phyloP scores from a whole-genome alignment of 805 yeast genomes.

The Saccharomycopsis lassenensis region DNA sequence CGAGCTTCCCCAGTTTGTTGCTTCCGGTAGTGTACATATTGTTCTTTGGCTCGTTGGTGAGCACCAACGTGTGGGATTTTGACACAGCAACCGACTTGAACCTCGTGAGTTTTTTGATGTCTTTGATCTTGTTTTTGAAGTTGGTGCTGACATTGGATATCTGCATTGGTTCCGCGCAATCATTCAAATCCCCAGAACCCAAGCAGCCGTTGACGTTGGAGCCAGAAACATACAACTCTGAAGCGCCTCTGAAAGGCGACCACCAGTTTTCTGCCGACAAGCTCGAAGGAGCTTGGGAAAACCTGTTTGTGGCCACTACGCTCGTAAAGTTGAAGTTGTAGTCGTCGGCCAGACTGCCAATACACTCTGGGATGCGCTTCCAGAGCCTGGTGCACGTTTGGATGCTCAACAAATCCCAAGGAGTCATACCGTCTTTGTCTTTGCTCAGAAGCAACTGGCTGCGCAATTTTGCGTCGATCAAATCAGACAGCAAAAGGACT shows the following conservation, averaged over 20 bases:
- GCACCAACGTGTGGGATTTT: slow-evolving; percentile 51
- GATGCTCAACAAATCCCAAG: slow-evolving; percentile 51
- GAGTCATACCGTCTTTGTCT: slow-evolving; percentile 64
- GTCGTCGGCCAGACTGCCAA: slow-evolving; percentile 17
- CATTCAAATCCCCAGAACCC: slow-evolving; percentile 55
- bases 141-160: slow-evolving; percentile 21
- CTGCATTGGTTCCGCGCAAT: slow-evolving; percentile 25
- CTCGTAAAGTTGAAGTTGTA: slow-evolving; percentile 1
- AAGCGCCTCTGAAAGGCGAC: slow-evolving; percentile 39
- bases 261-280: slow-evolving; percentile 27
- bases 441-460: slow-evolving; percentile 37
- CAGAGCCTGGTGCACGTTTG: slow-evolving; percentile 33
- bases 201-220: slow-evolving; percentile 50
- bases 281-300: slow-evolving; percentile 2
- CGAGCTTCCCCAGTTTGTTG: slow-evolving; percentile 63
- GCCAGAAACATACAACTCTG: slow-evolving; percentile 52
- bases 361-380: slow-evolving; percentile 32
- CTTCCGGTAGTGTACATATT: slow-evolving; percentile 53
- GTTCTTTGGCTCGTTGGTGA: slow-evolving; percentile 38
- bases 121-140: slow-evolving; percentile 36
- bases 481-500: slow-evolving; percentile 27
- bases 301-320: slow-evolving; percentile 4
- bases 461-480: slow-evolving; percentile 18
- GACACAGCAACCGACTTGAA: too few relatives aligned
- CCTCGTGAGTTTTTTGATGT: too few relatives aligned